phyloP scores from a whole-genome alignment of 2,329 filamentous ascomycete genomes.

The Parascedosporium putredinis region DNA sequence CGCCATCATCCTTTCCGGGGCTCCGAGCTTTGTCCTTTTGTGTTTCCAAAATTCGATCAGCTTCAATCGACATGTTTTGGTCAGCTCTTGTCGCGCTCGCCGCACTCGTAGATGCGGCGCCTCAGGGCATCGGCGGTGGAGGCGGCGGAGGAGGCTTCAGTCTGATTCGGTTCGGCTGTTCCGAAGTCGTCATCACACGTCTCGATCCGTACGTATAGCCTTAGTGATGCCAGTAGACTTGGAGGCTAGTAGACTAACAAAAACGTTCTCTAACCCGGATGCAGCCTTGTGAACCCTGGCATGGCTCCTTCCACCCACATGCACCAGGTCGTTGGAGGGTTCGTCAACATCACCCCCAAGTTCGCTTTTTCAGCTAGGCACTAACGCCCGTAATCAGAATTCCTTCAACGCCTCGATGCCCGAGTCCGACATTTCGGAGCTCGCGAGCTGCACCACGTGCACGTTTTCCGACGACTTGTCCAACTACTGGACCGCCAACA shows the following conservation, averaged over 20 bases:
- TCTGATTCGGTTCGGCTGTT: constrained; percentile 27
- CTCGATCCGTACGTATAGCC: constrained; percentile 18
- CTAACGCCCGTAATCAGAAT: constrained; percentile 15
- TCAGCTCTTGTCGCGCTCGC: neutral
- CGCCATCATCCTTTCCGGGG: neutral
- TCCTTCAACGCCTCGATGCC: constrained; percentile 26
- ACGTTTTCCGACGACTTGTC: constrained; percentile 22
- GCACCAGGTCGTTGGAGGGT: constrained; percentile 40
- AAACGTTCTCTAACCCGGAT: neutral
- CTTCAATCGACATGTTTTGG: neutral
- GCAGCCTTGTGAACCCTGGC: constrained; percentile 21
- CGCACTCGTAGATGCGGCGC: neutral
- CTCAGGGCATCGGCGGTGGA: neutral
- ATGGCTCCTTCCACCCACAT: constrained; percentile 36
- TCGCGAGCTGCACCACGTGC: constrained; percentile 28
- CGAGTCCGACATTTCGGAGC: constrained; percentile 12
- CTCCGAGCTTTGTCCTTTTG: too few species aligned
- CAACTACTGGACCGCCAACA: constrained; percentile 24
- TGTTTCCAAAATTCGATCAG: too few species aligned
- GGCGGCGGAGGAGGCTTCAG: neutral
- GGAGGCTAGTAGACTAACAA: too few species aligned
- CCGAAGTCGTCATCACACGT: constrained; percentile 33
- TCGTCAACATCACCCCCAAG: too few species aligned
- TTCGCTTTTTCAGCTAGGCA: too few species aligned
- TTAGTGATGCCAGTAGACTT: too few species aligned